A percentile compares a stretch with the other conserved stretches of the same genome.
Evolutionary conservation across 2,329 filamentous ascomycete genomes (phyloP).

Genomic region (Hypoxylon sp.): DNA sequence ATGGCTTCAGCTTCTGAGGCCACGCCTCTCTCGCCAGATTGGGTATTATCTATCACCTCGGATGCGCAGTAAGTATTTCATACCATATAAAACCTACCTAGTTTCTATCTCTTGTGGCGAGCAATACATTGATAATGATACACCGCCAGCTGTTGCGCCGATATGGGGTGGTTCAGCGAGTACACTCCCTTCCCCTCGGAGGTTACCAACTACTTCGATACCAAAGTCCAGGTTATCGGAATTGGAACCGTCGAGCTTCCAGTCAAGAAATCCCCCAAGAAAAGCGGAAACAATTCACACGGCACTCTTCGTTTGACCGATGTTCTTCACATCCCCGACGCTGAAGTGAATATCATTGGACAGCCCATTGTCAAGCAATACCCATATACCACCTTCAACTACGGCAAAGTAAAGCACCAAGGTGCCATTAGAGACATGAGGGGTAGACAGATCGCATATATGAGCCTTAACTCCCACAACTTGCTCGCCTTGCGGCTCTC

Average conservation of each 20-base stretch:
- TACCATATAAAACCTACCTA: not conserved
- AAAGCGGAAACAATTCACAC: not conserved
- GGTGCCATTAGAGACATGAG: not conserved
- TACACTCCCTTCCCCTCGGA: slow-evolving; percentile 3
- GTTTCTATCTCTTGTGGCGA: not conserved
- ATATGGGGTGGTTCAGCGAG: slow-evolving; percentile 1
- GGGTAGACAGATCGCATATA: not conserved
- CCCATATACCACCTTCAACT: not conserved
- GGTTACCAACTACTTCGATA: not conserved
- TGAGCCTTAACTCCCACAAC: not conserved
- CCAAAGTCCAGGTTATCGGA: not conserved
- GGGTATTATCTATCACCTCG: not conserved
- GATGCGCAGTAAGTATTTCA: not conserved
- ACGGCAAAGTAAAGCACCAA: not conserved
- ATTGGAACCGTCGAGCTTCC: not conserved
- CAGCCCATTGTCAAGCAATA: not conserved
- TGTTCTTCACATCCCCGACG: not conserved
- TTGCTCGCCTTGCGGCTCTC: not conserved
- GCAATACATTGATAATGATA: not conserved
- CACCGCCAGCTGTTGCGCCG: not conserved
- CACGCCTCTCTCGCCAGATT: not conserved
- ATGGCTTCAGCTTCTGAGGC: not conserved
- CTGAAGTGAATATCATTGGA: not conserved
- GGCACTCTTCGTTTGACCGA: not conserved
- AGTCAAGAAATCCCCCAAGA: not conserved